Conservation (phyloP, 257 asterid species). For the Solanum megistacrolobum region DNA sequence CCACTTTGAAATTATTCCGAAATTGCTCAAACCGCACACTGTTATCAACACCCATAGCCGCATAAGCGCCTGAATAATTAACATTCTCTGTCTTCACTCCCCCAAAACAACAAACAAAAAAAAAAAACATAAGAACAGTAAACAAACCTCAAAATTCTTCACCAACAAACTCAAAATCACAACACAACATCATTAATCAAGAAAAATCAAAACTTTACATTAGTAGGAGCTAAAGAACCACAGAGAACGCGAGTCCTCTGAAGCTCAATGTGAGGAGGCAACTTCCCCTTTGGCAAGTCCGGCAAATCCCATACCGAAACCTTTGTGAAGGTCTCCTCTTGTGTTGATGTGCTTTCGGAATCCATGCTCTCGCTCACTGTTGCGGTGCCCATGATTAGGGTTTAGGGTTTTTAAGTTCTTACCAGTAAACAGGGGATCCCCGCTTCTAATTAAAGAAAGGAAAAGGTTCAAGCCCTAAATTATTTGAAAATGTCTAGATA, state of each 20-base stretch:
- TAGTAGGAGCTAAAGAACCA: constrained; percentile 61
- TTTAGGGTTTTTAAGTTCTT: background rate
- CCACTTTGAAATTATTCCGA: constrained; percentile 55
- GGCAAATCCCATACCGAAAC: constrained; percentile 85
- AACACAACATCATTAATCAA: background rate
- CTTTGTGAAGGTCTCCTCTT: constrained; percentile 7
- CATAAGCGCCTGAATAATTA: constrained; percentile 81
- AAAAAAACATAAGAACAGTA: background rate
- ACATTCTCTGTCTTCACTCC: background rate
- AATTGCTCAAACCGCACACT: constrained; percentile 56
- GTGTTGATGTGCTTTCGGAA: background rate
- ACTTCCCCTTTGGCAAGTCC: constrained; percentile 58
- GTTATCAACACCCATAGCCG: constrained; percentile 79
- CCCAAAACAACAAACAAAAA: background rate
- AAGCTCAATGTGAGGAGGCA: constrained; percentile 58
- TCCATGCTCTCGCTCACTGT: background rate
- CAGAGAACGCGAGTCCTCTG: constrained; percentile 69
- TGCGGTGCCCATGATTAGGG: background rate
- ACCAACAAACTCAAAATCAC: constrained; percentile 12
- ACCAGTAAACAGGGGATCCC: background rate
- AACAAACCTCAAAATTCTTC: background rate
- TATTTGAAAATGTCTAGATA: too few species aligned
- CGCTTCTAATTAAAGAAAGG: background rate
- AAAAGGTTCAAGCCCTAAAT: rapidly evolving
- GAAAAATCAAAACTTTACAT: constrained; percentile 27